Evolutionary conservation across 352 stramenopile species (phyloP).

Genomic region (Pythium scleroteichum): DNA sequence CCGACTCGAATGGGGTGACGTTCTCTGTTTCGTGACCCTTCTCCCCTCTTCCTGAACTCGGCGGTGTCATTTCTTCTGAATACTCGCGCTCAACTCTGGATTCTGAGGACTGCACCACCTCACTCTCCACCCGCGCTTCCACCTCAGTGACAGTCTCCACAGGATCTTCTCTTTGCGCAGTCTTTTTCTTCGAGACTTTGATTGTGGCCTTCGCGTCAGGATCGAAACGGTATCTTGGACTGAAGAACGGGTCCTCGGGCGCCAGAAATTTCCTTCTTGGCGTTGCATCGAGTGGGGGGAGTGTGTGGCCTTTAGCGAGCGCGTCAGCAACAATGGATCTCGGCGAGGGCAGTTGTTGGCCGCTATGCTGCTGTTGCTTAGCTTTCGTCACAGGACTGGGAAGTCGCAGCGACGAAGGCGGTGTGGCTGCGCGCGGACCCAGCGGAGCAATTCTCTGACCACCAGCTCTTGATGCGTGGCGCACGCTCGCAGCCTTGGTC

Average conservation of each 20-base stretch:
- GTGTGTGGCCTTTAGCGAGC: slow-evolving; percentile 41
- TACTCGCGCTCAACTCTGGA: too few species aligned
- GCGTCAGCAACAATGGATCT: slow-evolving; percentile 58
- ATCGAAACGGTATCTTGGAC: slow-evolving; percentile 61
- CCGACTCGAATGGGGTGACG: too few species aligned
- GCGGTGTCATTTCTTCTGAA: too few species aligned
- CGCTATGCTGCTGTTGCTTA: slow-evolving; percentile 25
- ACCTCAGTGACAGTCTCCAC: too few species aligned
- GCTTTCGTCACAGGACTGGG: slow-evolving; percentile 52
- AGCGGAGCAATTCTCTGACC: slow-evolving; percentile 9
- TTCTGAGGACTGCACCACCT: too few species aligned
- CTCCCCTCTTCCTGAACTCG: too few species aligned
- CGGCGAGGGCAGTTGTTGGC: slow-evolving; percentile 36
- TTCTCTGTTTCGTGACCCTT: too few species aligned
- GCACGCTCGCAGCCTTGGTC: slow-evolving; percentile 34
- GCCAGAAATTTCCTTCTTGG: slow-evolving; percentile 27
- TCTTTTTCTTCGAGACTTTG: too few species aligned
- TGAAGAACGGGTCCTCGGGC: slow-evolving; percentile 68
- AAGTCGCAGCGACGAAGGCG: slow-evolving; percentile 32
- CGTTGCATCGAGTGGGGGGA: slow-evolving; percentile 39
- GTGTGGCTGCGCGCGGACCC: slow-evolving; percentile 34
- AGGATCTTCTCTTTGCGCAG: too few species aligned
- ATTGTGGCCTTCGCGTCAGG: not conserved
- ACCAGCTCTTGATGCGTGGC: not conserved
- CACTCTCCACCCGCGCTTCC: too few species aligned